Conservation (phyloP, 305 asterid species). For the Rubia peregrina region DNA sequence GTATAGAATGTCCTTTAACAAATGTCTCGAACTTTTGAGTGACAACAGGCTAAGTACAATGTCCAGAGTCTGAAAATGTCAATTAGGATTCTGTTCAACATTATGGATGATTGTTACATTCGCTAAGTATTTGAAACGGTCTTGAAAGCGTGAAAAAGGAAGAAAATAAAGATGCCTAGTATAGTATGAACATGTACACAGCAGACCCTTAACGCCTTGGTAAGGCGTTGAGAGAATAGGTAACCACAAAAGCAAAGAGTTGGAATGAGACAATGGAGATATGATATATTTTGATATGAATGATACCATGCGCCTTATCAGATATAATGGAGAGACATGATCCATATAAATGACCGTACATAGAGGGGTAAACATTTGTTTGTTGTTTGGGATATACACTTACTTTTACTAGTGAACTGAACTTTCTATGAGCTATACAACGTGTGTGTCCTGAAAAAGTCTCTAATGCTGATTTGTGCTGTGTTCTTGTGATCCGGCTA, state of each 20-base stretch:
- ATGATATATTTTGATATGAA: background rate
- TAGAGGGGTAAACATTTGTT: too few species aligned
- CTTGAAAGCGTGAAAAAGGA: background rate
- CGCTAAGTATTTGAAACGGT: background rate
- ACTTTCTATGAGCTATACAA: background rate
- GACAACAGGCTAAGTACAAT: background rate
- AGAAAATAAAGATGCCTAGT: background rate
- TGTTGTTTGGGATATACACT: too few species aligned
- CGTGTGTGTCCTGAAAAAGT: background rate
- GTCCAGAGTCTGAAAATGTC: constrained; percentile 1
- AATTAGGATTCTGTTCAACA: constrained; percentile 14
- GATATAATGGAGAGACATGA: too few species aligned
- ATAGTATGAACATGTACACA: too few species aligned
- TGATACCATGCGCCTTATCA: background rate
- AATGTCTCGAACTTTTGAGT: background rate
- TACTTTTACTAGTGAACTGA: background rate
- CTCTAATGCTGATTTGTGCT: constrained; percentile 26
- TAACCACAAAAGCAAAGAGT: background rate
- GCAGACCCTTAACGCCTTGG: background rate
- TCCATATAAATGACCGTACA: too few species aligned
- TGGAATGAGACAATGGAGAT: background rate
- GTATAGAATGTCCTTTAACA: background rate
- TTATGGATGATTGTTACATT: constrained; percentile 15
- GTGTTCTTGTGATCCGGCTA: constrained; percentile 42
- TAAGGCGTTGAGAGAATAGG: background rate